Conservation (phyloP, 2,329 filamentous ascomycete species). For the Ceratocystis albifundus region DNA sequence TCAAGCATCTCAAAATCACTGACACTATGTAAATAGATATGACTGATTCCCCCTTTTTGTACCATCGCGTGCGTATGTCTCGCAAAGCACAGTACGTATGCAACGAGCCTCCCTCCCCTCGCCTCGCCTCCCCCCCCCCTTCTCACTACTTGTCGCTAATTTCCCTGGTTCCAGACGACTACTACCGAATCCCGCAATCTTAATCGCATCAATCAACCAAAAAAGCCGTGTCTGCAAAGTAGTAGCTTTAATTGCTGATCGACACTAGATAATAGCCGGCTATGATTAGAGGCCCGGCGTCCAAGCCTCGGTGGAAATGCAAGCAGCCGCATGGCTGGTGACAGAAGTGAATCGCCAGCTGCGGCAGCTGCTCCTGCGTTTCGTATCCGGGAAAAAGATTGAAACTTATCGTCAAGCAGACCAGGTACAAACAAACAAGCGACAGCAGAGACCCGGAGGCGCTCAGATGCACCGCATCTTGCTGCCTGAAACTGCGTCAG, state of each 20-base stretch:
- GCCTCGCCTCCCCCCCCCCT: too few species aligned
- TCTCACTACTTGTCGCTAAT: not conserved
- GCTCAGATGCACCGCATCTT: not conserved
- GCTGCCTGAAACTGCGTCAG: not conserved
- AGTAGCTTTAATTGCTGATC: constrained; percentile 15
- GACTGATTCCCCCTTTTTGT: too few species aligned
- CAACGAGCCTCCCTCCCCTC: not conserved
- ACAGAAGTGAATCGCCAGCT: constrained; percentile 9
- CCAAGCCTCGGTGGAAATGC: constrained; percentile 15
- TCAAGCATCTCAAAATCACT: not conserved
- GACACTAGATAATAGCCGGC: not conserved
- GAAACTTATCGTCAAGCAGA: not conserved
- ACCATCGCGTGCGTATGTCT: not conserved
- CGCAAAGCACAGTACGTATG: not conserved
- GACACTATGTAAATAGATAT: not conserved
- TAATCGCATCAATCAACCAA: constrained; percentile 17
- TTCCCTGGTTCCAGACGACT: not conserved
- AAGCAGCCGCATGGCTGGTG: constrained; percentile 4
- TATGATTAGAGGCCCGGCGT: constrained; percentile 14
- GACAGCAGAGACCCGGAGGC: not conserved
- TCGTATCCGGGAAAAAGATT: constrained; percentile 4
- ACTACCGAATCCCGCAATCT: constrained; percentile 13
- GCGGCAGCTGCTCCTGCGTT: not conserved
- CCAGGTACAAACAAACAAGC: not conserved
- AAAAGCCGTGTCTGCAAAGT: constrained; percentile 18